Evolutionary conservation across 768 basidiomycete species (phyloP), one percentile per base, ranked within the genome.

Genomic region (Boletus bicolor): DNA sequence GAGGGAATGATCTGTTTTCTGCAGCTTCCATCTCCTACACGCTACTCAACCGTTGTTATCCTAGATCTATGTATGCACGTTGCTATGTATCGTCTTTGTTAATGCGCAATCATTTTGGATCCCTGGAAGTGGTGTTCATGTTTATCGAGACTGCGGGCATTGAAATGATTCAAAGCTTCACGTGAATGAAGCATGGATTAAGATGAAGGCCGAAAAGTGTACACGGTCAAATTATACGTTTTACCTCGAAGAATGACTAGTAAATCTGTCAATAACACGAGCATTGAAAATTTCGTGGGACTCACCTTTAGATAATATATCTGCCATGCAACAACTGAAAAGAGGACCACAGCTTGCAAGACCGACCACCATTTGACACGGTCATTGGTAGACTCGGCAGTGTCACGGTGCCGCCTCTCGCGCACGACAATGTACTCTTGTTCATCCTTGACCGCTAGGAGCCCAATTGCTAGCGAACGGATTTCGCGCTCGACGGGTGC

Each of bases 301-400:
- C 75, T 61, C 58, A 86, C 92, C 81, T 98, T 95, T 49, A 99
- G 79, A 75, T 98, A 98, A 74, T 94, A 97, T 54, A 99, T 83
- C 74, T 99, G 97, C 95, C 95, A 98, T 43, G 83, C 95, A 52
- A 97, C 95, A 0, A 97, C 89, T 3, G 84, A 78, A 67, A 98
- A 89, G 54, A 98, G 76, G 21, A 98, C 89, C 39, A 91, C 68
- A 5, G 89, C 81, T 72, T 99, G 97, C 7, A 93, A 70, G 57
- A 99, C 86, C 3, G 93, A 95, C 97, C 97, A 99, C 93, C 93
- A 98, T 76, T 98, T 98, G 51, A 99, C 96, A 38, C 97, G 85
- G 38, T 89, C 82, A 70, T 98, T 98, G 19, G 91, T 92, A 1
- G 83, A 96, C 78, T 91, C 91, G 9, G 92, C 88, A 49, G 97